Evolutionary conservation across 805 yeast genomes (phyloP).

Genomic region (Yamadazyma sp.): DNA sequence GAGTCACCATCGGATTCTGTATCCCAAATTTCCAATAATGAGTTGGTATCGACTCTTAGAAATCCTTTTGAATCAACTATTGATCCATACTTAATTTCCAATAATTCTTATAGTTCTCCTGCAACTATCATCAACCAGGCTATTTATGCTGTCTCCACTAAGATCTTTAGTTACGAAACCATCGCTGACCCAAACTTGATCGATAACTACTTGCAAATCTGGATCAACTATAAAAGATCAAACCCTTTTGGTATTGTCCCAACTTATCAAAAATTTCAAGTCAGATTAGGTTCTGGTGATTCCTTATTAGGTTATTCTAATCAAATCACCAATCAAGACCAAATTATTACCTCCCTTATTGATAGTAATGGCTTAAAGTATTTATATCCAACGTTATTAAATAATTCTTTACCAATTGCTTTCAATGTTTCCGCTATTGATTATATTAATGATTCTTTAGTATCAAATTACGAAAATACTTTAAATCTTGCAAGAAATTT

Average conservation of each 20-base stretch:
- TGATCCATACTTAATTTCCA: constrained; percentile 51
- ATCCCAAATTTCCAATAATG: not conserved
- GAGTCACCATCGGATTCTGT: constrained; percentile 1
- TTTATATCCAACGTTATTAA: constrained; percentile 59
- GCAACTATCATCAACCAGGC: constrained; percentile 53
- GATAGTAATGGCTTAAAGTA: constrained; percentile 66
- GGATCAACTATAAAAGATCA: constrained; percentile 52
- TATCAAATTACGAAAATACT: constrained; percentile 62
- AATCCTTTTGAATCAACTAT: constrained; percentile 60
- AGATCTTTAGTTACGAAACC: constrained; percentile 69
- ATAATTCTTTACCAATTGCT: constrained; percentile 51
- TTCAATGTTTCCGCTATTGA: constrained; percentile 77
- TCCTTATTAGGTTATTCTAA: constrained; percentile 69
- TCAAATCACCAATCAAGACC: constrained; percentile 14
- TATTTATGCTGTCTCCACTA: constrained; percentile 47
- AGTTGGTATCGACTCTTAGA: too few relatives aligned
- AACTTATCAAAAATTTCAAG: constrained; percentile 56
- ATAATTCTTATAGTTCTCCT: constrained; percentile 52
- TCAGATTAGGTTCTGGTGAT: constrained; percentile 81
- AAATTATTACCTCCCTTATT: constrained; percentile 48
- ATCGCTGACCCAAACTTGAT: constrained; percentile 59
- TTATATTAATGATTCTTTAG: constrained; percentile 58
- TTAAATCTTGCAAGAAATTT: constrained; percentile 60
- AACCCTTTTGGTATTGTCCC: constrained; percentile 63
- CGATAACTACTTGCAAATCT: constrained; percentile 55